phyloP scores from a whole-genome alignment of 2,329 filamentous ascomycete genomes.

The Diplocarpon mali region DNA sequence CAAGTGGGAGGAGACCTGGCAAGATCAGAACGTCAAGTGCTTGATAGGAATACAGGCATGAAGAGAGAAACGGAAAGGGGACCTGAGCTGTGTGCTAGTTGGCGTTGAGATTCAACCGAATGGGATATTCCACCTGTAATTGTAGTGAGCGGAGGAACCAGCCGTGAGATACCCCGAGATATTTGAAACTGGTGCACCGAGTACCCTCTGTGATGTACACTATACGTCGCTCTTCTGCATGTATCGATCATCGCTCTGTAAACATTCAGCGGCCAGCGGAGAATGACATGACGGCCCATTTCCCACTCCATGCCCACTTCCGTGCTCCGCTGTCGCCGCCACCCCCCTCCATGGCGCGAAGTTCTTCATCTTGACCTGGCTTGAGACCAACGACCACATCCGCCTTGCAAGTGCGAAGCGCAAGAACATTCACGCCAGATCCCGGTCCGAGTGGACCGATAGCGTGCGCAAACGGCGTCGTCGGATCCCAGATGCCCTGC shows the following conservation, averaged over 20 bases:
- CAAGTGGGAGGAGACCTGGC: too few species aligned
- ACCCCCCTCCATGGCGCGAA: conserved; percentile 56
- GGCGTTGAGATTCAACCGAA: too few species aligned
- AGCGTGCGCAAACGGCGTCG: conserved; percentile 74
- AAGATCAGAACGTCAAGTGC: too few species aligned
- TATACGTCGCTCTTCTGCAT: not conserved
- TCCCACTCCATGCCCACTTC: conserved; percentile 91
- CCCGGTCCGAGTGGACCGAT: conserved; percentile 75
- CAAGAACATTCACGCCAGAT: conserved; percentile 74
- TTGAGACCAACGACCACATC: conserved; percentile 89
- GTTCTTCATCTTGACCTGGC: conserved; percentile 69
- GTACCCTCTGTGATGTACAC: too few species aligned
- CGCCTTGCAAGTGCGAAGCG: conserved; percentile 89
- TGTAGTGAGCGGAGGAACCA: too few species aligned
- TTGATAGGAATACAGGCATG: too few species aligned
- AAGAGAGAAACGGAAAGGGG: too few species aligned
- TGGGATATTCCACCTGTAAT: too few species aligned
- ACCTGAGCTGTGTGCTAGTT: too few species aligned
- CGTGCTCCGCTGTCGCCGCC: conserved; percentile 54
- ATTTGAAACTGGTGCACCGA: too few species aligned
- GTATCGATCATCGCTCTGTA: not conserved
- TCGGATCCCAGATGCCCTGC: conserved; percentile 70
- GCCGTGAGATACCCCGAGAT: too few species aligned
- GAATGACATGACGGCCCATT: conserved; percentile 91
- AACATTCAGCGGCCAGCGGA: conserved; percentile 49